Percentiles rank a stretch among this genome's conserved stretches.
Evolutionary conservation across 371 early-diverging fungal species (phyloP).

Genomic region (Circinella umbellata): DNA sequence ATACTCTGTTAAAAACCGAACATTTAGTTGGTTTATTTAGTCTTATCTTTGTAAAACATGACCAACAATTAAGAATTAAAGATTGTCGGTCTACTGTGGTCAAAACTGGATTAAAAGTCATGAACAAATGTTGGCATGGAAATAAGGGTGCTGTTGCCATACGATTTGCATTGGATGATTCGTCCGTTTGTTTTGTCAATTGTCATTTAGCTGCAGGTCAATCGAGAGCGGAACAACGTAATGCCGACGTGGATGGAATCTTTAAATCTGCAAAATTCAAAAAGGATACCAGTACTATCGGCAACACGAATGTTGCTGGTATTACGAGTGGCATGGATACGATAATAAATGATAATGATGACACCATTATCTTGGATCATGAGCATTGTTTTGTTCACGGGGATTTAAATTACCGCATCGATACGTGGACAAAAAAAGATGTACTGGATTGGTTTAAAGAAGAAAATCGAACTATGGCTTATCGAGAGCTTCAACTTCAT

Average conservation of each 20-base stretch:
- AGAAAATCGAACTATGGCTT: slow-evolving; percentile 20
- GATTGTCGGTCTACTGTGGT: slow-evolving; percentile 48
- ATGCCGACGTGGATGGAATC: slow-evolving; percentile 76
- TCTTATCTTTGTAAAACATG: slow-evolving; percentile 67
- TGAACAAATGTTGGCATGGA: slow-evolving; percentile 65
- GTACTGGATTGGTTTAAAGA: slow-evolving; percentile 55
- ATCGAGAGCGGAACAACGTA: slow-evolving; percentile 71
- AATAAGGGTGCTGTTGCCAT: slow-evolving; percentile 91
- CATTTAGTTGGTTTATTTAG: slow-evolving; percentile 85
- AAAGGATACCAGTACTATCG: slow-evolving; percentile 51
- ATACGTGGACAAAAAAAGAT: slow-evolving; percentile 52
- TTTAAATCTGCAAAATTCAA: slow-evolving; percentile 65
- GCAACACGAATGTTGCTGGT: not conserved
- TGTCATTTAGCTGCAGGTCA: slow-evolving; percentile 90
- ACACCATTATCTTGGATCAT: slow-evolving; percentile 76
- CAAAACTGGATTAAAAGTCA: slow-evolving; percentile 86
- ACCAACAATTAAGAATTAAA: slow-evolving; percentile 30
- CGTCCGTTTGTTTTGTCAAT: slow-evolving; percentile 85
- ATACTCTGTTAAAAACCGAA: slow-evolving; percentile 64
- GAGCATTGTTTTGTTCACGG: slow-evolving; percentile 77
- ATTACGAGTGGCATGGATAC: no score
- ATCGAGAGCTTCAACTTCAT: slow-evolving; percentile 44
- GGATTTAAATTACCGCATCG: slow-evolving; percentile 89
- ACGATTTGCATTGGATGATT: slow-evolving; percentile 74
- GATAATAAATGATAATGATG: slow-evolving; percentile 37